These are phyloP conservation scores for Epithemia pelagica DNA, from an alignment of 108 stramenopile genomes.

Conservation along the genomic window DNA sequence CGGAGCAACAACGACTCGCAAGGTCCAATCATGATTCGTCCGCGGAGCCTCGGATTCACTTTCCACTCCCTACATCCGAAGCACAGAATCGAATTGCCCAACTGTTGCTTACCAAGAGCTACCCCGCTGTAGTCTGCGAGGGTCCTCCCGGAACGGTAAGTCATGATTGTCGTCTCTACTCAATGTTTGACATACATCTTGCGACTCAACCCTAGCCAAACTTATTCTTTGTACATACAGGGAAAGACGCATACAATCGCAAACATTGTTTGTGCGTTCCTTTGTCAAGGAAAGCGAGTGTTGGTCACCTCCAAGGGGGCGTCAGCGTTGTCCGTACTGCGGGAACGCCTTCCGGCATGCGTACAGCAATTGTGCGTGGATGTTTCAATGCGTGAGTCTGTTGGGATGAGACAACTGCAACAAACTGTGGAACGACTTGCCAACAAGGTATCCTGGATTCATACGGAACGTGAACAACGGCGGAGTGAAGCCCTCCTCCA, in stretches of 20 bases:
- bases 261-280: conserved; percentile 51
- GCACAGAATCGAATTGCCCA: conserved; percentile 49
- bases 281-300: conserved; percentile 55
- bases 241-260: conserved; percentile 44
- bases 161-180: background rate
- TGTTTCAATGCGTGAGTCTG: conserved; percentile 23
- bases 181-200: background rate
- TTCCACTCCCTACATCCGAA: conserved; percentile 47
- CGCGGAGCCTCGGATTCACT: conserved; percentile 5
- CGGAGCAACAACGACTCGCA: background rate
- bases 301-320: conserved; percentile 49
- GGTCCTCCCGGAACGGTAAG: conserved; percentile 44
- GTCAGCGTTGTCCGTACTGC: conserved; percentile 46
- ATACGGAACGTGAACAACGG: background rate
- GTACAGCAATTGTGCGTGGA: conserved; percentile 50
- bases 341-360: conserved; percentile 38
- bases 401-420: conserved; percentile 51
- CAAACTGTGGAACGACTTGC: conserved; percentile 58
- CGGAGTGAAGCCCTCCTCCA: conserved; percentile 1
- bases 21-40: background rate
- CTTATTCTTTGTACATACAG: background rate
- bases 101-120: conserved; percentile 28
- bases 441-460: conserved; percentile 25
- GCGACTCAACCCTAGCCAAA: background rate
- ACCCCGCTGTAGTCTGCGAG: conserved; percentile 39